Base-by-base conservation (phyloP, 169 alveolate genomes). In the Eimeria zaria region DNA sequence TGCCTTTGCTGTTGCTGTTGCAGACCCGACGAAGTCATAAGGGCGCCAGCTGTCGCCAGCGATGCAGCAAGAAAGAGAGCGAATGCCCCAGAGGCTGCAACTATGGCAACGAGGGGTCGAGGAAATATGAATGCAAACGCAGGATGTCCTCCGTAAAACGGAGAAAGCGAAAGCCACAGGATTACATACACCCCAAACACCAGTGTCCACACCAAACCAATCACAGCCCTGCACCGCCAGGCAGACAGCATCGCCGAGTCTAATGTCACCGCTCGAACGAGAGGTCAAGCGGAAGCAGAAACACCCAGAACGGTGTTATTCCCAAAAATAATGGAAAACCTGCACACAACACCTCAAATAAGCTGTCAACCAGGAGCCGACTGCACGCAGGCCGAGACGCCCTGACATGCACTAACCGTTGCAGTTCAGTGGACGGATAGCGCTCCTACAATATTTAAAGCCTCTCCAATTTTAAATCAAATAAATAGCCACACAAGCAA, bases 161-260 rank as follows among this genome's bases (percentile, higher is more conserved):
- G 91, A 30, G 91, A 39, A 24, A 83, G 91, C 9, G 91, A 51
- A 51, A 83, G 73, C 91, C 91, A 83, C 55, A 83, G 60, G 30
- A 83, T 48, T 33, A 83, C 55, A 20, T 83, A 83, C 76, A 83
- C 91, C n/a, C 91, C 91, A 30, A 83, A 83, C 74, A 83, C 91
- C 74, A 83, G 58, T 51, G 91, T 83, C 91, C 91, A 83, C 48
- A 83, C 91, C 91, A 83, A 83, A 30, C 91, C 91, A 55, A 83
- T 67, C 53, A 83, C 46, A 83, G 91, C 91, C 24, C 91, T 48
- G 76, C 91, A 83, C 58, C 91, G 91, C 91, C 91, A 83, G 33
- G 91, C 58, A 83, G 91, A 55, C 91, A 83, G 91, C 91, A 83
- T 83, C 74, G 91, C 83, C 53, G 83, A 20, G 48, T 39, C 83